These are phyloP conservation scores for Phytophthora constricta DNA, from an alignment of 352 stramenopile genomes.

Conservation along the genomic window DNA sequence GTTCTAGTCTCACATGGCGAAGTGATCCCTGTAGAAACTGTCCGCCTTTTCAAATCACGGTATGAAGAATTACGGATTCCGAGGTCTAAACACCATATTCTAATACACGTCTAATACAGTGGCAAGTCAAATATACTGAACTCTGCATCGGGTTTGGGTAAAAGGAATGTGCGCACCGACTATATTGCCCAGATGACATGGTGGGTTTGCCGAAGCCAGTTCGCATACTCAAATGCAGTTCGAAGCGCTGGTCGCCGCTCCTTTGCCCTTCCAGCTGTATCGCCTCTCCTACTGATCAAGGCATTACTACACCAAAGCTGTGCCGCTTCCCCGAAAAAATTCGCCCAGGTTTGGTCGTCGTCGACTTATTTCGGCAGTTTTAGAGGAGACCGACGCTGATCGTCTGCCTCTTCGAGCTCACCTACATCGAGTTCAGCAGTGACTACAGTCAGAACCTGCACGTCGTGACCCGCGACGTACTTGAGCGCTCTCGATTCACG, in stretches of 20 bases:
- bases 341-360: slow-evolving; percentile 14
- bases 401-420: background rate
- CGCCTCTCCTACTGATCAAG: slow-evolving; percentile 10
- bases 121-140: no score
- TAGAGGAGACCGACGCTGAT: slow-evolving; percentile 3
- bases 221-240: slow-evolving; percentile 19
- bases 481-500: no score
- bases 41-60: no score
- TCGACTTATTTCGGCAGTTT: slow-evolving; percentile 17
- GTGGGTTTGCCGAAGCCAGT: slow-evolving; percentile 23
- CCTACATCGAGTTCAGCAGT: background rate
- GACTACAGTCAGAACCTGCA: background rate
- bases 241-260: background rate
- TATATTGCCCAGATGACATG: slow-evolving; percentile 12
- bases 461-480: slow-evolving; percentile 33
- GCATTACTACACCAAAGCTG: slow-evolving; percentile 27
- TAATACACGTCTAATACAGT: no score
- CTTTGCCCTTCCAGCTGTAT: slow-evolving; percentile 18
- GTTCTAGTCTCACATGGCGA: no score
- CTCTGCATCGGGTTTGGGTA: no score
- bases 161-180: no score
- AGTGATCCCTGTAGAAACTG: no score
- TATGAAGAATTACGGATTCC: no score
- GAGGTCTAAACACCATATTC: no score
- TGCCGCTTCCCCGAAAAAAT: slow-evolving; percentile 21